These are phyloP conservation scores for Calonectria pseudoreteaudii DNA, from an alignment of 2,329 filamentous ascomycete genomes.

Conservation along the genomic window DNA sequence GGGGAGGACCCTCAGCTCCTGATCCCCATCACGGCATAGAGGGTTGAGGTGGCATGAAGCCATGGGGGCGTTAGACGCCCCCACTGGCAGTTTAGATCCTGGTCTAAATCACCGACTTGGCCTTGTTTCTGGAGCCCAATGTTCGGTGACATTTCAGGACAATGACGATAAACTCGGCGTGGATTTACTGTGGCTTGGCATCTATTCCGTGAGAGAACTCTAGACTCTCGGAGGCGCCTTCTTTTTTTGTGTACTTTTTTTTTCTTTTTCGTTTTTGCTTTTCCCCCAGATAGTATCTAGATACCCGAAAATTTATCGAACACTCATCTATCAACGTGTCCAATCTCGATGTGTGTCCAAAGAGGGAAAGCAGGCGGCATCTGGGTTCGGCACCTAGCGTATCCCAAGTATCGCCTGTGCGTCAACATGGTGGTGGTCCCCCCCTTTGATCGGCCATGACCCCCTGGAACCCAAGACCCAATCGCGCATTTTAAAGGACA, in stretches of 20 bases:
- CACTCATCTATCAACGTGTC: conserved; percentile 2
- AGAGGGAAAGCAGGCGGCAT: not conserved
- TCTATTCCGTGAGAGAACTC: not conserved
- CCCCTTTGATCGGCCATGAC: conserved; percentile 4
- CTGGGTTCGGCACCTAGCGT: conserved; percentile 4
- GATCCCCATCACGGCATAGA: conserved; percentile 36
- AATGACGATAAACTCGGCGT: not conserved
- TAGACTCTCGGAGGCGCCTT: not conserved
- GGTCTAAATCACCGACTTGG: not conserved
- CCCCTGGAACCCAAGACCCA: not conserved
- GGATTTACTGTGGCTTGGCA: not conserved
- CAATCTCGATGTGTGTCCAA: not conserved
- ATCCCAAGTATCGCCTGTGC: not conserved
- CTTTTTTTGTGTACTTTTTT: not conserved
- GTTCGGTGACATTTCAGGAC: not conserved
- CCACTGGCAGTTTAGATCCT: conserved; percentile 6
- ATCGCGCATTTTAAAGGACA: not conserved
- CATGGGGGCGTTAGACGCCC: not conserved
- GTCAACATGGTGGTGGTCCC: not conserved
- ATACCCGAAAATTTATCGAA: conserved; percentile 23
- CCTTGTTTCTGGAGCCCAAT: not conserved
- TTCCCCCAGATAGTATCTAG: conserved; percentile 17
- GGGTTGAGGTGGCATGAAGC: conserved; percentile 33
- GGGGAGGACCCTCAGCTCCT: conserved; percentile 17
- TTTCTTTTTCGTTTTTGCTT: not conserved